Conservation (phyloP, 192 early-diverging fungal species). For the Diversispora eburnea region DNA sequence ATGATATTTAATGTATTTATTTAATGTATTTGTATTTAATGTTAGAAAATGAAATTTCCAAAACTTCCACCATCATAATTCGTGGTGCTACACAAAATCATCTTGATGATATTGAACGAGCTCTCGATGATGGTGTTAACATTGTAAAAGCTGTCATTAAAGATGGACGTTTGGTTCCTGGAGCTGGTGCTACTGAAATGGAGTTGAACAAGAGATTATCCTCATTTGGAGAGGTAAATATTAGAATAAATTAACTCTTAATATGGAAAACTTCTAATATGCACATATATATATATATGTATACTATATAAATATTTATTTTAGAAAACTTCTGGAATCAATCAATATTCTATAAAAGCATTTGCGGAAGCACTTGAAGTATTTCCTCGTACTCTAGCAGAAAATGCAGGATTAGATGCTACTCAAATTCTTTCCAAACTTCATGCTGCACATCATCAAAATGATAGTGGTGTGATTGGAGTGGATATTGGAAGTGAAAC, state of each 20-base stretch:
- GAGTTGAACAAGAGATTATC: slow-evolving; percentile 81
- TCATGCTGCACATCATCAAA: slow-evolving; percentile 84
- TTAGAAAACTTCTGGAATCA: slow-evolving; percentile 82
- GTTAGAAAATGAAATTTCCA: slow-evolving; percentile 71
- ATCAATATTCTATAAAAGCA: slow-evolving; percentile 95
- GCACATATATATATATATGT: too few relatives aligned
- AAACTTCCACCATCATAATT: slow-evolving; percentile 92
- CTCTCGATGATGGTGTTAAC: slow-evolving; percentile 97
- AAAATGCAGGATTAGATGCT: slow-evolving; percentile 92
- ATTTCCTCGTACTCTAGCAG: slow-evolving; percentile 88
- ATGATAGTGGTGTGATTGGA: slow-evolving; percentile 56
- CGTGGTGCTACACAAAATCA: slow-evolving; percentile 94
- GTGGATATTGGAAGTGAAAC: slow-evolving; percentile 79
- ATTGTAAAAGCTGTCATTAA: slow-evolving; percentile 89
- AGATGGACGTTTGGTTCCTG: slow-evolving; percentile 80
- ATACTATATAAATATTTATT: neutral
- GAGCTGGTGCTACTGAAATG: slow-evolving; percentile 94
- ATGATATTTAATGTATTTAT: neutral
- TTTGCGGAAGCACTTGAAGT: slow-evolving; percentile 94
- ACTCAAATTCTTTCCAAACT: slow-evolving; percentile 89
- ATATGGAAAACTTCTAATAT: too few relatives aligned
- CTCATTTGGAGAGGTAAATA: slow-evolving; percentile 62
- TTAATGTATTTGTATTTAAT: neutral
- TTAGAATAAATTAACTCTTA: neutral
- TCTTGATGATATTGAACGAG: slow-evolving; percentile 96